Conservation (phyloP, 345 rosid species). For the Diplotaxis tenuifolia region DNA sequence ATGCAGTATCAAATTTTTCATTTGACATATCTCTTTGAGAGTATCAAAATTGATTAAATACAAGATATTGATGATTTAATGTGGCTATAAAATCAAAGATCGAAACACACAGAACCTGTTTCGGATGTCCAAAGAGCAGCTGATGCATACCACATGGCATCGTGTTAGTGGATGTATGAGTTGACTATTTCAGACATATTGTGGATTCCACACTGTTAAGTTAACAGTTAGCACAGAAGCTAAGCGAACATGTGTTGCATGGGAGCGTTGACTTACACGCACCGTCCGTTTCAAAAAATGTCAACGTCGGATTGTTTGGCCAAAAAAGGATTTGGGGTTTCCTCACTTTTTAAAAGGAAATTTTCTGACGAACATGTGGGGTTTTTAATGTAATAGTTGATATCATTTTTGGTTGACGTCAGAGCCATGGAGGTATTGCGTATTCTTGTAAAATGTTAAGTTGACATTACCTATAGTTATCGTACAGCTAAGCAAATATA, state of each 20-base stretch:
- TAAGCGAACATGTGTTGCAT: constrained; percentile 36
- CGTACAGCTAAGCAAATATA: background rate
- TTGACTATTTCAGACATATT: constrained; percentile 29
- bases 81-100: background rate
- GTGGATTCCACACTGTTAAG: constrained; percentile 33
- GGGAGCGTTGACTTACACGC: constrained; percentile 21
- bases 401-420: background rate
- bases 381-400: constrained; percentile 6
- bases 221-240: constrained; percentile 33
- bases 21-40: background rate
- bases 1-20: background rate
- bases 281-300: constrained; percentile 19
- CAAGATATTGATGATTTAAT: background rate
- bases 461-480: constrained; percentile 13
- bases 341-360: background rate
- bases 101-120: constrained; percentile 7
- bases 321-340: background rate
- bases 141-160: constrained; percentile 1
- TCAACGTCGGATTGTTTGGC: background rate
- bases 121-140: background rate
- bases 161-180: constrained; percentile 14
- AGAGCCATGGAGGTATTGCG: constrained; percentile 2
- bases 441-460: background rate
- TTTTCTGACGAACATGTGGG: constrained; percentile 16
- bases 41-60: background rate